Percentiles rank a stretch among this genome's conserved stretches.
Conservation (phyloP, 2,329 filamentous ascomycete genomes). For the Massarina eburnea region DNA sequence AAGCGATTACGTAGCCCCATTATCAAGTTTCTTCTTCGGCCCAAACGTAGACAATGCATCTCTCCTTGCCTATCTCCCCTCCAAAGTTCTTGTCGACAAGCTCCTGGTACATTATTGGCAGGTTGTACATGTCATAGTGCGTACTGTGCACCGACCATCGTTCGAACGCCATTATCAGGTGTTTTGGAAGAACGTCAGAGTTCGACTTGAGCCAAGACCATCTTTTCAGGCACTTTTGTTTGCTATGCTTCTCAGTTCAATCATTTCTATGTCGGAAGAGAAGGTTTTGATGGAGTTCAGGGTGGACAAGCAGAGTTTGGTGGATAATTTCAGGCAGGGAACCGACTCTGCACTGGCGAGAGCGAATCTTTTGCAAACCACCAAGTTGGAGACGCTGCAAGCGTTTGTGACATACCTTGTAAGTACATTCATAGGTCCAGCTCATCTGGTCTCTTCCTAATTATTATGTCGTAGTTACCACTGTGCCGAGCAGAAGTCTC, state of each 20-base stretch:
- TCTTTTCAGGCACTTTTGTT: constrained; percentile 71
- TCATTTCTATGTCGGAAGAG: constrained; percentile 65
- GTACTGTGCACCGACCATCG: constrained; percentile 67
- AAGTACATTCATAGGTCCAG: constrained; percentile 43
- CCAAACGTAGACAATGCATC: constrained; percentile 48
- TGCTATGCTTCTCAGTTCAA: constrained; percentile 68
- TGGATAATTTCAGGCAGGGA: constrained; percentile 58
- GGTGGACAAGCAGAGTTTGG: constrained; percentile 58
- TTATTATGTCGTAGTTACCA: constrained; percentile 56
- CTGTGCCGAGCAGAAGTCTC: constrained; percentile 73
- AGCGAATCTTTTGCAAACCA: constrained; percentile 71
- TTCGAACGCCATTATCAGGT: constrained; percentile 65
- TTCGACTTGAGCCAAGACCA: constrained; percentile 62
- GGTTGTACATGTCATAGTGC: constrained; percentile 68
- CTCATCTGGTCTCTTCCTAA: background rate
- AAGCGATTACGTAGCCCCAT: constrained; percentile 66
- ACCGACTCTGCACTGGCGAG: constrained; percentile 68
- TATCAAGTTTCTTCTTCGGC: constrained; percentile 67
- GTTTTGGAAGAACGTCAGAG: constrained; percentile 66
- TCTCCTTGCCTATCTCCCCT: constrained; percentile 64
- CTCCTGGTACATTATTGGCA: constrained; percentile 68
- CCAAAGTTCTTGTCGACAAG: constrained; percentile 58
- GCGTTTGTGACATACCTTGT: constrained; percentile 77
- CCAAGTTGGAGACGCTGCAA: constrained; percentile 72
- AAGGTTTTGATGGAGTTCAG: constrained; percentile 57